Percentiles rank a stretch among this genome's conserved stretches.
Conservation (phyloP, 208 protist genomes). For the Leishmania guyanensis region DNA sequence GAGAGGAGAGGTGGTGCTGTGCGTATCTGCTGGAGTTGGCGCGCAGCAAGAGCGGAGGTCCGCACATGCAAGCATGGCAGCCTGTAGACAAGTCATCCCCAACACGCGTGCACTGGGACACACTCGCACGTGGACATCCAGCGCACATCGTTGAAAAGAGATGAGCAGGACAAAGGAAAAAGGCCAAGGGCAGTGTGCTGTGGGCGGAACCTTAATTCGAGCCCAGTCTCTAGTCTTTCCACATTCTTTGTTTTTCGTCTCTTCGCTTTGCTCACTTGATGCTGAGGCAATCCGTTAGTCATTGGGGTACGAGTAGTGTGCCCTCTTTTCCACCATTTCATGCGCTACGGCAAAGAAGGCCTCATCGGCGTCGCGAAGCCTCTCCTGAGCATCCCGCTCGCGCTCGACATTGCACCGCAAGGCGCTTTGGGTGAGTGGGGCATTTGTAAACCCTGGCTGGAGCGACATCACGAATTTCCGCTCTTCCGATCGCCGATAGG, state of each 20-base stretch:
- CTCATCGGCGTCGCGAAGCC: constrained; percentile 45
- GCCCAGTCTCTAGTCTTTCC: background rate
- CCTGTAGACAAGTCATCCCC: background rate
- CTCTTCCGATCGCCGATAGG: constrained; percentile 32
- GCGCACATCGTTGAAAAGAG: background rate
- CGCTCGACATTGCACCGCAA: constrained; percentile 27
- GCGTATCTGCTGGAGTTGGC: background rate
- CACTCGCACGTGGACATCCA: background rate
- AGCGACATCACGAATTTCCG: constrained; percentile 39
- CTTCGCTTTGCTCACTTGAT: background rate
- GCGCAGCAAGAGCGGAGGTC: background rate
- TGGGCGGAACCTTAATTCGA: background rate
- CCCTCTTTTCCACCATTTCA: constrained; percentile 65
- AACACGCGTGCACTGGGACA: background rate
- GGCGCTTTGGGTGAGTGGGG: constrained; percentile 39
- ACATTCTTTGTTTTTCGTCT: background rate
- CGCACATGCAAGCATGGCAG: background rate
- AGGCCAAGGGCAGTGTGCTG: too few species aligned
- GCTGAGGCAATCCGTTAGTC: constrained; percentile 29
- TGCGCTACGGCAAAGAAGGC: constrained; percentile 63
- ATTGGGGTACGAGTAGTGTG: constrained; percentile 45
- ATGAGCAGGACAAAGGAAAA: background rate
- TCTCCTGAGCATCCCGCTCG: constrained; percentile 32
- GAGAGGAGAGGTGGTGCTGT: background rate
- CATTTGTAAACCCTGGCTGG: constrained; percentile 56